These are phyloP conservation scores for Cyberlindnera mycetangii DNA, from an alignment of 805 yeast genomes.

Conservation along the genomic window DNA sequence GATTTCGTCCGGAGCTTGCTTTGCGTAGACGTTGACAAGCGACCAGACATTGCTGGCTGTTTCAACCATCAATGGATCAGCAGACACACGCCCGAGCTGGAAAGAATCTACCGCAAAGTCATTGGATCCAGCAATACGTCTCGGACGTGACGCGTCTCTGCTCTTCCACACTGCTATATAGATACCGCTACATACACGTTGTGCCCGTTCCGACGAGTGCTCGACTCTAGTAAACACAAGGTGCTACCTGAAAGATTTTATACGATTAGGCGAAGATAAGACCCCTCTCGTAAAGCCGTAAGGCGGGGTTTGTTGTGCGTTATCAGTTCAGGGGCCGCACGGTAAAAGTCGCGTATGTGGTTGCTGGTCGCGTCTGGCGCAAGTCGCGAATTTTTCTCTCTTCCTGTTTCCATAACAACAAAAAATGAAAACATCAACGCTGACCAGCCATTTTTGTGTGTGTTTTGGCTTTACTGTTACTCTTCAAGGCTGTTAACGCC, in stretches of 20 bases:
- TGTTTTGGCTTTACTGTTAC: too few relatives aligned
- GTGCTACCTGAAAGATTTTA: too few relatives aligned
- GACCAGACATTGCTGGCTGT: conserved; percentile 39
- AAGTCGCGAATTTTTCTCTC: conserved; percentile 6
- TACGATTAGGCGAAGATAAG: too few relatives aligned
- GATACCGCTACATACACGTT: background rate
- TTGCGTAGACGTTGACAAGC: conserved; percentile 33
- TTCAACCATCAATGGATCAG: conserved; percentile 48
- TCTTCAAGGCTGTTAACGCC: too few relatives aligned
- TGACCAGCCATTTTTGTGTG: conserved; percentile 1
- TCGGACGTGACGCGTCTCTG: background rate
- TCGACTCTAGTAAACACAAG: too few relatives aligned
- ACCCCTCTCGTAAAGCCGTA: too few relatives aligned
- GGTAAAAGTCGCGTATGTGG: conserved; percentile 4
- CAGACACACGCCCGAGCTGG: conserved; percentile 35
- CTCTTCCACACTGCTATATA: background rate
- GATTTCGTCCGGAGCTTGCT: conserved; percentile 41
- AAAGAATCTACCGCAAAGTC: conserved; percentile 35
- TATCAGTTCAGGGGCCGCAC: too few relatives aligned
- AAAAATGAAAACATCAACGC: conserved; percentile 12
- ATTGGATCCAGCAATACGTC: conserved; percentile 1
- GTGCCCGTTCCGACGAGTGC: too few relatives aligned
- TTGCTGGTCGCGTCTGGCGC: conserved; percentile 1
- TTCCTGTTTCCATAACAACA: conserved; percentile 21
- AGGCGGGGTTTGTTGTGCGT: background rate